These are phyloP conservation scores for Lepiota venenata DNA, from an alignment of 768 basidiomycete species.

Conservation along the genomic window DNA sequence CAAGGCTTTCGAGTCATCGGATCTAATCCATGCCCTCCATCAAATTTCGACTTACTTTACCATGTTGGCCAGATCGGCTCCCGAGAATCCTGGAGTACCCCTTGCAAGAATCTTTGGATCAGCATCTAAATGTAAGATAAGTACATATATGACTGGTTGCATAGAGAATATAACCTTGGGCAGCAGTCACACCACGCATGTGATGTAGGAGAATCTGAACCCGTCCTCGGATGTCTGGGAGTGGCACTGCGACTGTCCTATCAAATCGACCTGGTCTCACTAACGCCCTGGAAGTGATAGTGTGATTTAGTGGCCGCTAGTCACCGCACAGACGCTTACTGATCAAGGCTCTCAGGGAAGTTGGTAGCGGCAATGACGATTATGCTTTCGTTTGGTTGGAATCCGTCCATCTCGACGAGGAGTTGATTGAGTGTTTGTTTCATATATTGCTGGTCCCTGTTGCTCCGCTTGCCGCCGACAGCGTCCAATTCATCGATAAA, in stretches of 20 bases:
- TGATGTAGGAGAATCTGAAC: conserved; percentile 93
- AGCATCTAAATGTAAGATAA: conserved; percentile 45
- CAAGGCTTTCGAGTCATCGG: conserved; percentile 47
- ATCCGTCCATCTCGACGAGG: conserved; percentile 96
- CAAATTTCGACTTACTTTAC: conserved; percentile 65
- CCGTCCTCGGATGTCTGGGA: conserved; percentile 93
- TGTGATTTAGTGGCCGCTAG: conserved; percentile 7
- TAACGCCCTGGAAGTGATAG: conserved; percentile 60
- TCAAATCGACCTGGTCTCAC: conserved; percentile 97
- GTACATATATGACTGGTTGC: conserved; percentile 13
- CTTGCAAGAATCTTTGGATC: conserved; percentile 88
- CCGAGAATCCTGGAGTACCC: conserved; percentile 94
- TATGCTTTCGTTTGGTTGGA: conserved; percentile 88
- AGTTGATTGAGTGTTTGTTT: conserved; percentile 96
- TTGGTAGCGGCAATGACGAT: conserved; percentile 98
- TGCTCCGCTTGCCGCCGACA: conserved; percentile 85
- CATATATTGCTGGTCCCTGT: conserved; percentile 84
- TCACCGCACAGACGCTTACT: conserved; percentile 42
- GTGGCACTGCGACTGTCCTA: conserved; percentile 84
- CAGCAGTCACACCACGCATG: conserved; percentile 73
- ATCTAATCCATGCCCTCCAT: conserved; percentile 1
- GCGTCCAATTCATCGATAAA: conserved; percentile 98
- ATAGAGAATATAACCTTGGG: conserved; percentile 38
- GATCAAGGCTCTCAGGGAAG: conserved; percentile 92
- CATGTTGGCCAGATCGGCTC: conserved; percentile 96